Evolutionary conservation across 2,329 filamentous ascomycete genomes (phyloP), one percentile per base, ranked within the genome.

Genomic region (Shiraia sp.): DNA sequence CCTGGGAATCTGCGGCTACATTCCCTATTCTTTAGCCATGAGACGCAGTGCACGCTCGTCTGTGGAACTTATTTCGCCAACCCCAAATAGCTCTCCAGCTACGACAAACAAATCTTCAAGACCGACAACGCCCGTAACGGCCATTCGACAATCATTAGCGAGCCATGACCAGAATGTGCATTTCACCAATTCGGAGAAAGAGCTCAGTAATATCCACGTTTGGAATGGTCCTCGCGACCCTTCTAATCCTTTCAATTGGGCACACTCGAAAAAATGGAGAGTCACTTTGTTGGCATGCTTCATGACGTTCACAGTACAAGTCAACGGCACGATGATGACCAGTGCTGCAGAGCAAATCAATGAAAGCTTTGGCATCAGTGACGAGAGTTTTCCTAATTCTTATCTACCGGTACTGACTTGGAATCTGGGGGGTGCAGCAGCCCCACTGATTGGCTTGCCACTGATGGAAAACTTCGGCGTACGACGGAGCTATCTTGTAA

Each of bases 381-480:
- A 74, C 31, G 57, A 61, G 13, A 34, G 37, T 0, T 74, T 75
- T 35, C 70, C 72, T 10, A 55, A 72, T 40, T 67, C 66, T 8
- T 73, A 70, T 43, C 75, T 69, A 65, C 60, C 66, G 2, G 66
- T 71, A 0, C 59, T 72, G 5, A 68, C 65, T 5, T 75, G 71
- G 73, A 71, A 67, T 13, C 36, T 74, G 1, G 72, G 72, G 2
- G 73, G 66, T 7, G 74, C 70, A 3, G 46, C 72, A 1, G 69
- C 68, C 9, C 70, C 72, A 6, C 45, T 76, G 4, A 32, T 73
- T 3, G 63, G 71, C 1, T 42, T 76, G 2, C 73, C 73, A 1
- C 38, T 74, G 15, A 74, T 73, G 61, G 73, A 76, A 47, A 66
- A 68, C 4, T 72, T 71, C 17, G 73, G 73, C 4, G 68, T 74